Evolutionary conservation across 306 rosid genomes (phyloP).

Genomic region (Betula pendula): DNA sequence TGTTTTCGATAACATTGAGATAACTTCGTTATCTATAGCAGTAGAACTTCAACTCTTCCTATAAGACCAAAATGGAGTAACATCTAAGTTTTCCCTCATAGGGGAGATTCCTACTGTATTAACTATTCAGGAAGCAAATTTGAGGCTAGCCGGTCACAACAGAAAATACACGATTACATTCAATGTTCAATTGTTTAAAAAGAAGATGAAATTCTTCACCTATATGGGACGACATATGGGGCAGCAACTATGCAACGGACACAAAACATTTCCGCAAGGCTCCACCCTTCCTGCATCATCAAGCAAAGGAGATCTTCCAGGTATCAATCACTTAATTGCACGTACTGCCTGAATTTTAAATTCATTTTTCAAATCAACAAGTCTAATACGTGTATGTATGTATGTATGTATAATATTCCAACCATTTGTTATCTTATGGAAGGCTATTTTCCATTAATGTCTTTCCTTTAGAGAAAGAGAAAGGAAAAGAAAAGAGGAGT

Average conservation of each 20-base stretch:
- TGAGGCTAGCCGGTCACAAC: constrained; percentile 2
- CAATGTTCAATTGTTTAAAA: constrained; percentile 13
- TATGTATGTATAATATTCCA: not conserved
- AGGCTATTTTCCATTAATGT: not conserved
- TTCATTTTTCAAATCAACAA: not conserved
- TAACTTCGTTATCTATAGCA: not conserved
- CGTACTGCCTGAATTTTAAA: not conserved
- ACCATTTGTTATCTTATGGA: not conserved
- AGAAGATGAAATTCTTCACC: constrained; percentile 29
- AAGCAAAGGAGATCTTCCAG: constrained; percentile 26
- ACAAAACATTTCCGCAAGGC: constrained; percentile 66
- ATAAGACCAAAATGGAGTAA: not conserved
- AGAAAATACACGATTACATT: not conserved
- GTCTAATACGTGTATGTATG: not conserved
- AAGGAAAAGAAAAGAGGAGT: not conserved
- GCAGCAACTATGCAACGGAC: constrained; percentile 77
- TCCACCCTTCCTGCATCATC: constrained; percentile 87
- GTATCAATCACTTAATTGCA: constrained; percentile 9
- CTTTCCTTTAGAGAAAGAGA: not conserved
- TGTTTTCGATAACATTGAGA: not conserved
- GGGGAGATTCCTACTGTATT: not conserved
- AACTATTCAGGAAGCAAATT: not conserved
- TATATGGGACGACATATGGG: constrained; percentile 83
- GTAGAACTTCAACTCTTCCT: not conserved
- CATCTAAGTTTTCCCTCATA: not conserved